Base-by-base conservation (phyloP, 352 stramenopile genomes). In the Pythium phragmiticola region DNA sequence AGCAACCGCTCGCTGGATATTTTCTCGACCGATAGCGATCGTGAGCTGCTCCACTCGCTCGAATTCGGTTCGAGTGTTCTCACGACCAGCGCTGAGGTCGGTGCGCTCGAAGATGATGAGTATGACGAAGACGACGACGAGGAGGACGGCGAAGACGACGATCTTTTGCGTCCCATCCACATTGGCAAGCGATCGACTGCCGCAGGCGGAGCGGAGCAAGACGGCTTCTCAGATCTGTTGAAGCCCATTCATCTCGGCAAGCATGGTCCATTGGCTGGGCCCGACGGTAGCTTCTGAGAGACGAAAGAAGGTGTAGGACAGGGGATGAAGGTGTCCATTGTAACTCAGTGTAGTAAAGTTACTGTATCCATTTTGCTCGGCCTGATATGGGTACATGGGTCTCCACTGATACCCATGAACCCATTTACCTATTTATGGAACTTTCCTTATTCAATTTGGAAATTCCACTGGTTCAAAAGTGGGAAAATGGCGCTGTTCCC, bases 71-170 rank as follows among this genome's bases (percentile, higher is more conserved):
- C 34, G 37, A 69, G 48, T 5, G 53, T 30, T 7, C 21, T 14
- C 36, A 57, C 48, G 26, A 41, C 42, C 5, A 34, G 23, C 23
- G n/a, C 4, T 3, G 46, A 46, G 33, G 28, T 28, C 3, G 14
- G 61, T 11, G 56, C 36, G 12, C 50, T 58, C 34, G 36, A 67
- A 28, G 26, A 70, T 43, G 52, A 65, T 55, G 82, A 81, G 47
- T 75, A 85, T 41, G 56, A 88, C 34, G 64, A 66, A 2, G 63
- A 64, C n/a, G 55, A 65, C 34, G 55, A 65, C 33, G 55, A 69
- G 34, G 34, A 58, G 3, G 52, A 48, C 3, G 52, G 45, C 19
- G 52, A 58, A 1, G 34, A 58, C 16, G 34, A 57, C 19, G 37
- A 58, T 30, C 36, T 48, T 3, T 19, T 48, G 30, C 42, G 16